These are phyloP conservation scores for Wilcoxina mikolae DNA, from an alignment of 495 filamentous ascomycete genomes.

Conservation along the genomic window DNA sequence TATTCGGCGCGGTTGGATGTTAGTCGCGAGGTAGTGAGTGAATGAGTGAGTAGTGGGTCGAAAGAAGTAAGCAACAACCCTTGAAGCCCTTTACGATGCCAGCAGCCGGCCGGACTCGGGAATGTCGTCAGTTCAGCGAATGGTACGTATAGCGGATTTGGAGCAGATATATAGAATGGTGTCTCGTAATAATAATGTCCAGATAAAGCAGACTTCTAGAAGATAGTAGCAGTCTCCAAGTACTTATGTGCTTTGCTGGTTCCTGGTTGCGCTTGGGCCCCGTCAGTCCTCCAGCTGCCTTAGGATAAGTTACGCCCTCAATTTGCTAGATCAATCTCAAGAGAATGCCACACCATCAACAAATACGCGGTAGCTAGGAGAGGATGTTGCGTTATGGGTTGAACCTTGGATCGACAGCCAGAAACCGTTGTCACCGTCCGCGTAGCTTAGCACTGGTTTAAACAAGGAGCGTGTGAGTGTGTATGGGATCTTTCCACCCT, in stretches of 20 bases:
- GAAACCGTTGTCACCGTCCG: neutral
- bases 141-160: neutral
- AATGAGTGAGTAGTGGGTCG: neutral
- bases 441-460: too few species aligned
- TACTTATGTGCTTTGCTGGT: neutral
- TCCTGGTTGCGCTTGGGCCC: neutral
- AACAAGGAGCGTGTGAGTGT: too few species aligned
- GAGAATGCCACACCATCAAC: neutral
- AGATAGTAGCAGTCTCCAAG: neutral
- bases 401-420: neutral
- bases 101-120: neutral
- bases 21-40: neutral
- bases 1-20: neutral
- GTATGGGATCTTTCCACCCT: too few species aligned
- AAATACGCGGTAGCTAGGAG: neutral
- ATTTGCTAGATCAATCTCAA: neutral
- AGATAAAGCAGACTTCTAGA: constrained; percentile 9
- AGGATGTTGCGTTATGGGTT: neutral
- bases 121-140: neutral
- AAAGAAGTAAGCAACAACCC: neutral
- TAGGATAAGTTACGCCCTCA: neutral
- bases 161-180: neutral
- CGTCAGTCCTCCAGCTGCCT: neutral
- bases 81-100: neutral
- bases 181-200: neutral